Base-by-base conservation (phyloP, 352 stramenopile genomes). In the Phytophthora sp. region DNA sequence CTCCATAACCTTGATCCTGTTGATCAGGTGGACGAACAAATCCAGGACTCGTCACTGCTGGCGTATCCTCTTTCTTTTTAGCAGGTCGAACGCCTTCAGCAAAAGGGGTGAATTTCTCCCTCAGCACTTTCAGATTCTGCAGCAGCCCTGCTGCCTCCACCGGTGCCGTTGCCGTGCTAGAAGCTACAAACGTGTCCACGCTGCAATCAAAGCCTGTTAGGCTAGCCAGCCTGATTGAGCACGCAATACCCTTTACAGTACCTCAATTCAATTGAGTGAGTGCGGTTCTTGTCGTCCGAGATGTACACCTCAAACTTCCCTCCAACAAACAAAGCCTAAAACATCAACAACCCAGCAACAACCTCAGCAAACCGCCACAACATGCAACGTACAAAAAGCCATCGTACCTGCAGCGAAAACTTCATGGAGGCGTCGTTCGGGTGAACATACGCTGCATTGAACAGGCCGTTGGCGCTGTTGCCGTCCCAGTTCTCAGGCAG, bases 221-320 rank as follows among this genome's bases (percentile, higher is more conserved):
- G n/a, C n/a, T n/a, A n/a, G n/a, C n/a, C n/a, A n/a, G n/a, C n/a
- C n/a, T n/a, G n/a, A n/a, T n/a, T n/a, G n/a, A n/a, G n/a, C n/a
- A n/a, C n/a, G n/a, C n/a, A n/a, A n/a, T n/a, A n/a, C n/a, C n/a
- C n/a, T 5, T 23, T 11, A 41, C 34, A 41, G 4, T 59, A 89
- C 84, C 68, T 87, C 21, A 95, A 58, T 62, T 92, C 84, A 31
- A 92, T 83, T 9, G 87, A 92, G 44, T 90, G 72, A 8, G 79
- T 90, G 54, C 86, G 72, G 9, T 88, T 57, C 44, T 82, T 77
- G 59, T 84, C 60, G 20, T 89, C 77, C 3, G 82, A 91, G 13
- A 95, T 62, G 64, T 93, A 93, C 35, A 93, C 70, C 53, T 92
- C 80, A 20, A 95, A 87, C 54, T 88, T 93, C 44, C 70, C 77